Percentiles rank a stretch among this genome's conserved stretches.
Conservation (phyloP, 164 flowering plant species). For the Vitis amurensis region DNA sequence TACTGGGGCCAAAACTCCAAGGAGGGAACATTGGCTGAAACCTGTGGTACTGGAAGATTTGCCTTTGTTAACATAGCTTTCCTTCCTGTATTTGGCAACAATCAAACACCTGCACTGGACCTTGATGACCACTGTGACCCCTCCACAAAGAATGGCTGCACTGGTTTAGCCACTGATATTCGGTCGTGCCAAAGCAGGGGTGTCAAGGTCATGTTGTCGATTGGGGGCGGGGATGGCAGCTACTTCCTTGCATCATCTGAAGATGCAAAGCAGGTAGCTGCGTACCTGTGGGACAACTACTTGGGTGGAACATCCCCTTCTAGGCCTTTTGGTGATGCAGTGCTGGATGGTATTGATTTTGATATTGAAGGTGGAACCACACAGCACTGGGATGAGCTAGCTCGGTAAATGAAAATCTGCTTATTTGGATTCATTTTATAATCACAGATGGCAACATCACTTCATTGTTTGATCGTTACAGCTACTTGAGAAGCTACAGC, state of each 20-base stretch:
- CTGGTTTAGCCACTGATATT: conserved; percentile 7
- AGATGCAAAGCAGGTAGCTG: conserved; percentile 16
- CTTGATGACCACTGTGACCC: conserved; percentile 26
- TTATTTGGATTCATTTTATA: no score
- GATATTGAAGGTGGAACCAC: conserved; percentile 20
- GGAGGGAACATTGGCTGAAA: conserved; percentile 21
- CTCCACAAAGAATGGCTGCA: conserved; percentile 10
- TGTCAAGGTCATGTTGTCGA: conserved; percentile 22
- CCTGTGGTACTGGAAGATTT: conserved; percentile 24
- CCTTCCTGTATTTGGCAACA: conserved; percentile 15
- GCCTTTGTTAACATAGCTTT: conserved; percentile 23
- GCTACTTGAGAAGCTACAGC: not conserved
- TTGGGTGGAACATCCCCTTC: conserved; percentile 15
- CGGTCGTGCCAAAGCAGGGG: conserved; percentile 22
- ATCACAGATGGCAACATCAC: no score
- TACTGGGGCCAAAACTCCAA: conserved; percentile 30
- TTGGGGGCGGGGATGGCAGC: conserved; percentile 28
- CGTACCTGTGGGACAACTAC: conserved; percentile 22
- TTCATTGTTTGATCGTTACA: not conserved
- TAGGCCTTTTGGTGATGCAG: conserved; percentile 22
- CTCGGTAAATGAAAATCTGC: not conserved
- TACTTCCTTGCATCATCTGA: conserved; percentile 13
- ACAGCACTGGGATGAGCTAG: conserved; percentile 21
- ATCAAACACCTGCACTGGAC: conserved; percentile 13
- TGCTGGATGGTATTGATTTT: conserved; percentile 23